A percentile compares a stretch with the other conserved stretches of the same genome.
Conservation (phyloP, 2,329 filamentous ascomycete species). For the Arthrobotrys sphaeroides region DNA sequence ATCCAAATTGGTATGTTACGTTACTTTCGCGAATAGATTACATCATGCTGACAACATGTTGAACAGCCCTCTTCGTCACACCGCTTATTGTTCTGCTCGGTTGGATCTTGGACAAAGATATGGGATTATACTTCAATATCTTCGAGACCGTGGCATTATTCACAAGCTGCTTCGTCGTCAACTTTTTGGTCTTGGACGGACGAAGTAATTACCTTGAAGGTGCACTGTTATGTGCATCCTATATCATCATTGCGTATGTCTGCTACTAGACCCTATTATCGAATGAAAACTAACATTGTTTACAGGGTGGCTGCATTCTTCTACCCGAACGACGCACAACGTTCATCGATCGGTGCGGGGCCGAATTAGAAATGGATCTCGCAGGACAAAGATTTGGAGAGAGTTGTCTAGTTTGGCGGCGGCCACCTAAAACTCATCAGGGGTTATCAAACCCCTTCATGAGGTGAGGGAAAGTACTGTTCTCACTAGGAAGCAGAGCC, state of each 20-base stretch:
- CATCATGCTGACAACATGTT: background rate
- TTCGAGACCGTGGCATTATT: slow-evolving; percentile 91
- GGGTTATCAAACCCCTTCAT: background rate
- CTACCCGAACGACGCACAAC: slow-evolving; percentile 49
- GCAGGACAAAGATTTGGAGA: slow-evolving; percentile 10
- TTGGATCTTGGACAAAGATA: slow-evolving; percentile 74
- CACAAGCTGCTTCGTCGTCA: slow-evolving; percentile 83
- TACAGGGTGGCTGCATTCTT: slow-evolving; percentile 49
- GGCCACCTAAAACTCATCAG: background rate
- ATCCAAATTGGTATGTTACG: slow-evolving; percentile 69
- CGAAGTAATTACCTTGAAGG: slow-evolving; percentile 89
- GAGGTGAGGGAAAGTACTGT: background rate
- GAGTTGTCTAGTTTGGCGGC: background rate
- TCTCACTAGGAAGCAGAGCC: background rate
- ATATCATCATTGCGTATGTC: slow-evolving; percentile 54
- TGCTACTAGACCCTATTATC: background rate
- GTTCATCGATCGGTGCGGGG: slow-evolving; percentile 49
- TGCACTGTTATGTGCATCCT: slow-evolving; percentile 65
- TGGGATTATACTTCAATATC: slow-evolving; percentile 84
- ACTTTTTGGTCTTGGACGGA: slow-evolving; percentile 85
- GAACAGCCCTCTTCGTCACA: slow-evolving; percentile 72
- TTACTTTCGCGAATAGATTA: background rate
- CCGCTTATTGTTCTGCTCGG: slow-evolving; percentile 75
- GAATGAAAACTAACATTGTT: background rate
- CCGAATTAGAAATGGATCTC: slow-evolving; percentile 42